Conservation (phyloP, 495 filamentous ascomycete genomes). For the Acidomyces sp. region DNA sequence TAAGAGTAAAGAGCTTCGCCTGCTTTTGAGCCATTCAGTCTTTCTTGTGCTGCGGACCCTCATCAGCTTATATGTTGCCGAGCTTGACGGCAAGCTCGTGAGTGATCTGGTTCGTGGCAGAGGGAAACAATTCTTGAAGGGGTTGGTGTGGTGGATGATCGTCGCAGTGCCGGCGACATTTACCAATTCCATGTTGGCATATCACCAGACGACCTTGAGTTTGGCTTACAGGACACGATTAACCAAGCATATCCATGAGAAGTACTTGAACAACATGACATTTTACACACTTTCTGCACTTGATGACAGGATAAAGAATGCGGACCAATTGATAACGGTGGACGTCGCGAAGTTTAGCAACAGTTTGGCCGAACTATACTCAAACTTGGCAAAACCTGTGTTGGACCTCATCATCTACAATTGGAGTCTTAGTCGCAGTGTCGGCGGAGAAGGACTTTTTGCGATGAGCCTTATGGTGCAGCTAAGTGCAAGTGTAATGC, state of each 20-base stretch:
- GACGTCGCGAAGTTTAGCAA: conserved; percentile 95
- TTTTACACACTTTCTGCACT: conserved; percentile 93
- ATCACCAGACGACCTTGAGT: conserved; percentile 89
- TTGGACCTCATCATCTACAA: conserved; percentile 96
- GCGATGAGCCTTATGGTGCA: conserved; percentile 91
- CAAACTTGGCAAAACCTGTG: conserved; percentile 89
- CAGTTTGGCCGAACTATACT: conserved; percentile 86
- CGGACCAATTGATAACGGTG: conserved; percentile 92
- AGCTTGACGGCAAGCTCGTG: conserved; percentile 84
- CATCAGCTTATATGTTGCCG: conserved; percentile 88
- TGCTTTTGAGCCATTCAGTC: conserved; percentile 72
- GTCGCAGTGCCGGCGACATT: conserved; percentile 96
- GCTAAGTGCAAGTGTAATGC: conserved; percentile 83
- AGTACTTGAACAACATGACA: conserved; percentile 89
- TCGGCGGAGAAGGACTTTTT: conserved; percentile 86
- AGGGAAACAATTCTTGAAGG: conserved; percentile 77
- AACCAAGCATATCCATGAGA: conserved; percentile 82
- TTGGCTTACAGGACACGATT: conserved; percentile 83
- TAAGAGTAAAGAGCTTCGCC: conserved; percentile 71
- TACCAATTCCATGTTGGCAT: conserved; percentile 95
- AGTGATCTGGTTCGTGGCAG: conserved; percentile 82
- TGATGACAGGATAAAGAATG: conserved; percentile 96
- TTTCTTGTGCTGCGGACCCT: conserved; percentile 75
- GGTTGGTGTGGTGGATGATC: conserved; percentile 96
- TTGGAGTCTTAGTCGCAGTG: conserved; percentile 78